A percentile compares a stretch with the other conserved stretches of the same genome.
Conservation (phyloP, 2,329 filamentous ascomycete species). For the Corinectria fuckeliana region DNA sequence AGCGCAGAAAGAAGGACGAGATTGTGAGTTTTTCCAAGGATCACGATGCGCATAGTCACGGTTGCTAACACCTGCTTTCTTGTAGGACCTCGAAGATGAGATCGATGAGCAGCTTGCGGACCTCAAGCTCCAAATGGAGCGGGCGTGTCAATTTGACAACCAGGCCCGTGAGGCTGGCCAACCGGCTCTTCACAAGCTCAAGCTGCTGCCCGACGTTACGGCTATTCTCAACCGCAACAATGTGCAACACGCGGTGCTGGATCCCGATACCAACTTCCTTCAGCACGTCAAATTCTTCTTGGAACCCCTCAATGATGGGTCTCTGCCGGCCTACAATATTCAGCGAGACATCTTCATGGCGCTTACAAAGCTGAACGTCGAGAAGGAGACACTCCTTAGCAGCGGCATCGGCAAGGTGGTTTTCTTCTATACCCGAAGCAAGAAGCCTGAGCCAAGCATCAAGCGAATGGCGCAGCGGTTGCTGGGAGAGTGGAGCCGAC, state of each 20-base stretch:
- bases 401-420: slow-evolving; percentile 96
- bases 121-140: slow-evolving; percentile 89
- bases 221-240: slow-evolving; percentile 89
- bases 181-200: slow-evolving; percentile 90
- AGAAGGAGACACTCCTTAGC: slow-evolving; percentile 87
- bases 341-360: slow-evolving; percentile 92
- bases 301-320: slow-evolving; percentile 92
- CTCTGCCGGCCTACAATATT: slow-evolving; percentile 94
- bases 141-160: slow-evolving; percentile 87
- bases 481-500: slow-evolving; percentile 94
- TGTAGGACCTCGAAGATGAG: slow-evolving; percentile 84
- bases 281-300: slow-evolving; percentile 97
- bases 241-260: slow-evolving; percentile 82
- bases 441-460: slow-evolving; percentile 84
- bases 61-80: slow-evolving; percentile 26
- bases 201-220: slow-evolving; percentile 90
- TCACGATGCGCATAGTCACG: too few relatives aligned
- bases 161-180: slow-evolving; percentile 77
- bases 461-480: slow-evolving; percentile 93
- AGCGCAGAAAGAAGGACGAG: slow-evolving; percentile 83
- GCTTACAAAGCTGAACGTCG: slow-evolving; percentile 80
- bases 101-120: slow-evolving; percentile 89
- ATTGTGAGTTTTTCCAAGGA: slow-evolving; percentile 65
- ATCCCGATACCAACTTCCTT: slow-evolving; percentile 93
- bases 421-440: slow-evolving; percentile 95